phyloP scores from a whole-genome alignment of 108 stramenopile species.

The Skeletonema potamos region DNA sequence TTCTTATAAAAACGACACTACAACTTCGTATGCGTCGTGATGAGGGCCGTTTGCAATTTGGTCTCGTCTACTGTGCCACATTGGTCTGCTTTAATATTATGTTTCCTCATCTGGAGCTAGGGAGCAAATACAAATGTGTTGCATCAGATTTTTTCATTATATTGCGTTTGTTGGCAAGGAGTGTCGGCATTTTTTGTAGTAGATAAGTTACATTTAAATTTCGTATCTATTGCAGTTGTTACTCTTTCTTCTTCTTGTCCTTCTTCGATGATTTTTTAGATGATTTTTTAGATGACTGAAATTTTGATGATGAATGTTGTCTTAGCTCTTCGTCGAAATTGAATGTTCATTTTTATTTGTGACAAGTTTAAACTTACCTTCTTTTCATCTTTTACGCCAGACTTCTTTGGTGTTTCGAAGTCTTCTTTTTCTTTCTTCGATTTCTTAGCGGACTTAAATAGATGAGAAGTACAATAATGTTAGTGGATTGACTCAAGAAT shows the following conservation, averaged over 20 bases:
- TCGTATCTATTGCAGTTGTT: constrained; percentile 44
- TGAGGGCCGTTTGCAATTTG: too few relatives aligned
- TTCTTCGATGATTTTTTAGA: constrained; percentile 32
- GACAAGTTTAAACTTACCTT: neutral
- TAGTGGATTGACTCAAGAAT: neutral
- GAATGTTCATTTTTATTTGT: neutral
- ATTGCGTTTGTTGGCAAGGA: too few relatives aligned
- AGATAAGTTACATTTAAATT: neutral
- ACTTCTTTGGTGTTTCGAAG: constrained; percentile 35
- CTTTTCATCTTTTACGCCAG: constrained; percentile 40
- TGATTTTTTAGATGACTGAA: constrained; percentile 23
- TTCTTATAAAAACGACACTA: too few relatives aligned
- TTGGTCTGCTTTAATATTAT: too few relatives aligned
- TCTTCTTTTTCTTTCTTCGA: constrained; percentile 51
- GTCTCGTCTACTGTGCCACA: too few relatives aligned
- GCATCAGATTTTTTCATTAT: too few relatives aligned
- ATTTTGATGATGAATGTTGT: too few relatives aligned
- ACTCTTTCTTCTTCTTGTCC: constrained; percentile 50
- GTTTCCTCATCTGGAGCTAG: too few relatives aligned
- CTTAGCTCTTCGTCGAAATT: neutral
- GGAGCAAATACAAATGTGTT: too few relatives aligned
- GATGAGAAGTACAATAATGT: neutral
- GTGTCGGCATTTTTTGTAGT: neutral
- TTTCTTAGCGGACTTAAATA: constrained; percentile 10
- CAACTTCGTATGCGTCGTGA: too few relatives aligned